Base-by-base conservation (phyloP, 1,284 basidiomycete genomes). In the Ganoderma multipileum region DNA sequence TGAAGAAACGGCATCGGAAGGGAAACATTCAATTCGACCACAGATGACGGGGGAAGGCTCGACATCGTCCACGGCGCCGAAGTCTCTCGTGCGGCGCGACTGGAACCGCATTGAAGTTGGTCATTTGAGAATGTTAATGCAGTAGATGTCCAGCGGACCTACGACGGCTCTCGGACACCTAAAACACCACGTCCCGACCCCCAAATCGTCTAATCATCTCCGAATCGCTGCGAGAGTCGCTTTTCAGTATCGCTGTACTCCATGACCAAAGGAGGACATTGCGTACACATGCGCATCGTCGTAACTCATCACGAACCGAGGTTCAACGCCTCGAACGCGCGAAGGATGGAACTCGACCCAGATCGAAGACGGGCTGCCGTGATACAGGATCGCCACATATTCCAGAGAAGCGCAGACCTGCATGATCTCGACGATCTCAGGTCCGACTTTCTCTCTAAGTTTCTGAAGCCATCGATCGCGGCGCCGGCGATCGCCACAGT, bases 291-390 rank as follows among this genome's bases (percentile, higher is more conserved):
- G 23, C 8, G 11, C 8, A 23, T 52, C 23, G 52, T 30, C 28
- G 52, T 55, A 55, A 30, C 52, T 28, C 28, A 55, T 16, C 52
- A 55, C 28, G 30, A 30, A 30, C 30, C 7, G 16, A 18, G 28
- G 16, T 8, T 55, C 28, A 16, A 3, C 52, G 30, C 52, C 9
- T 16, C 52, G 50, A 6, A 16, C 23, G 23, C 47, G 23, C 16
- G 52, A 33, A 18, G 52, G 52, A 55, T 55, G 42, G 41, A 64
- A 64, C 63, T 64, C 54, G 33, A 64, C 26, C 63, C 63, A 64
- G 9, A 36, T n/a, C 26, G 54, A 12, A 6, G 26, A n/a, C 5
- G 54, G 28, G 11, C 30, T 20, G 26, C 42, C 41, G 41, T 64
- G 63, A 36, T 61, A 66, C 9, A 66, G 44, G 9, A 66, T 20